A percentile compares a stretch with the other conserved stretches of the same genome.
Evolutionary conservation across 108 stramenopile genomes (phyloP).

Genomic region (Skeletonema grethae): DNA sequence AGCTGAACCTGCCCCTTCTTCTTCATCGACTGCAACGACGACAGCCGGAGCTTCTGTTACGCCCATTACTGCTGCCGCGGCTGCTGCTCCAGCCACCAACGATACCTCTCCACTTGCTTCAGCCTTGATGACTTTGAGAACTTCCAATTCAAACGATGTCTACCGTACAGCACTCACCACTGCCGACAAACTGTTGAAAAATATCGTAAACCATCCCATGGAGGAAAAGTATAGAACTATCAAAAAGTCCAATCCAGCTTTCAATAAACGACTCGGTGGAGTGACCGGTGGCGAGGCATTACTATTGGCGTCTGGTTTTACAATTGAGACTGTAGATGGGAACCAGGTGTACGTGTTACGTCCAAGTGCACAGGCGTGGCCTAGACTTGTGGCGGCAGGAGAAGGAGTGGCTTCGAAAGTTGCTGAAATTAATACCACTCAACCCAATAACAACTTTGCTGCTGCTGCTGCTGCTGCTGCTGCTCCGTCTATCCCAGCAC

Average conservation of each 20-base stretch:
- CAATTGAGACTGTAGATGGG: conserved; percentile 34
- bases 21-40: neutral
- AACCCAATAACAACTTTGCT: neutral
- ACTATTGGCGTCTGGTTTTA: conserved; percentile 64
- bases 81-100: conserved; percentile 15
- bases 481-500: neutral
- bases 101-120: conserved; percentile 38
- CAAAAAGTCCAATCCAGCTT: conserved; percentile 75
- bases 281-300: conserved; percentile 58
- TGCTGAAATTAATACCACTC: conserved; percentile 4
- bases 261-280: conserved; percentile 67
- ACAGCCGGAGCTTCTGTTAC: conserved; percentile 37
- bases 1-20: neutral
- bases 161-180: conserved; percentile 69
- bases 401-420: conserved; percentile 33
- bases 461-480: neutral
- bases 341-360: conserved; percentile 56
- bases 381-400: conserved; percentile 50
- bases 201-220: conserved; percentile 75
- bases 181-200: conserved; percentile 66
- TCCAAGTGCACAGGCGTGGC: conserved; percentile 78
- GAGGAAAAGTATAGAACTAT: conserved; percentile 90
- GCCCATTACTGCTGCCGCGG: neutral
- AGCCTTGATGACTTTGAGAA: conserved; percentile 55
- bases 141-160: conserved; percentile 37